Evolutionary conservation across 345 rosid species (phyloP), one percentile per base, ranked within the genome.

Genomic region (Durio zibethinus): DNA sequence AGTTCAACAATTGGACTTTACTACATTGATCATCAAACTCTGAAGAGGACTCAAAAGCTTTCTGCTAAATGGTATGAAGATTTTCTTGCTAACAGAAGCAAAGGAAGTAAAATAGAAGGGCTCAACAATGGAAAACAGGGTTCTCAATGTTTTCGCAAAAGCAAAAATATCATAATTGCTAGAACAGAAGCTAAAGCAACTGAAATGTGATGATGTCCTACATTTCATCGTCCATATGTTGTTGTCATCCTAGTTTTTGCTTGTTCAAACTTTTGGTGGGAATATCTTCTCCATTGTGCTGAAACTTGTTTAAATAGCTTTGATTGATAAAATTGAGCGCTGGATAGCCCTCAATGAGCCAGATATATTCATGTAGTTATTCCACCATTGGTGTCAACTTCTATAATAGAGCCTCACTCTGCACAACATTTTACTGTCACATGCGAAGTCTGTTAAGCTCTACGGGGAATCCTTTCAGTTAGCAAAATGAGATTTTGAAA

Each of bases 391-490:
- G 2, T 56, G 89, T 87, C 4, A 78, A 84, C 57, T 84, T 85
- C 65, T 83, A 84, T 36, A 27, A 42, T 27, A 10, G 84, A 86
- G 48, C 85, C 87, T 38, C 60, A 80, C 56, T 35, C 3, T 82
- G 63, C 85, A 86, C n/a, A 80, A 82, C 76, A 82, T 86, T 84
- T 43, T 86, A 71, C 52, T 86, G 77, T 80, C 84, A 25, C 75
- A 71, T 52, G 75, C 61, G n/a, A 83, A 82, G 83, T 82, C 85
- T 10, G 82, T 80, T 9, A 75, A 82, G 75, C 72, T 82, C 11
- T 86, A 86, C 62, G 53, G 85, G 15, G 25, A 78, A n/a, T 29
- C 18, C 6, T 86, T 81, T 72, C 85, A 81, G 82, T 83, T 81
- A 68, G 60, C 25, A 16, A 3, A 77, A 20, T 5, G 2, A 9